Evolutionary conservation across 176 grass and related monocot species (phyloP).

Genomic region (Themeda triandra): DNA sequence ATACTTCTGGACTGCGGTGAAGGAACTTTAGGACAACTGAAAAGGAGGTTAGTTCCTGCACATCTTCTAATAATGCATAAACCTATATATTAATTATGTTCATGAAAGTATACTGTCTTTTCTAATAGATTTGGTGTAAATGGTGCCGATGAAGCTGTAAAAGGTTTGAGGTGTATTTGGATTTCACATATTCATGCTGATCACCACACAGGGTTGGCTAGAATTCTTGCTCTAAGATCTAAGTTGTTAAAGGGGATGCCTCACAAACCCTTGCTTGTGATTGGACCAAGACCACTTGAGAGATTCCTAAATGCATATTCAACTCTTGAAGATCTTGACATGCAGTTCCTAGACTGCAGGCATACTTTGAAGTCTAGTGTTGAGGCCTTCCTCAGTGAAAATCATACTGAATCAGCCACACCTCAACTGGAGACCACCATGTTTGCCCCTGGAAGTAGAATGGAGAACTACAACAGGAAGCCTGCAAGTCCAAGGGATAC

Average conservation of each 20-base stretch:
- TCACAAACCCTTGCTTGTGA: constrained; percentile 78
- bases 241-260: constrained; percentile 51
- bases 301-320: constrained; percentile 97
- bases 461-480: constrained; percentile 80
- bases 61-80: background rate
- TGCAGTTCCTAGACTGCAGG: constrained; percentile 96
- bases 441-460: constrained; percentile 77
- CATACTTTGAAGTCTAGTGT: constrained; percentile 63
- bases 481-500: constrained; percentile 58
- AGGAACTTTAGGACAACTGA: constrained; percentile 87
- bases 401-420: constrained; percentile 14
- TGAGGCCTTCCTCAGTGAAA: constrained; percentile 34
- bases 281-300: constrained; percentile 86
- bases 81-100: constrained; percentile 20
- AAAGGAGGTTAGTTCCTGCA: constrained; percentile 69
- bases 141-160: constrained; percentile 72
- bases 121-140: constrained; percentile 73
- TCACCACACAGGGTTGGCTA: constrained; percentile 86
- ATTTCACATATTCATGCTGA: constrained; percentile 98
- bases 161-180: constrained; percentile 80
- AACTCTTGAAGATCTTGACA: constrained; percentile 86
- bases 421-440: constrained; percentile 44
- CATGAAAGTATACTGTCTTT: background rate
- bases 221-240: constrained; percentile 79
- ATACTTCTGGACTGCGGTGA: constrained; percentile 96